Evolutionary conservation across 257 asterid species (phyloP), one percentile per base, ranked within the genome.

Genomic region (Lantana camara): DNA sequence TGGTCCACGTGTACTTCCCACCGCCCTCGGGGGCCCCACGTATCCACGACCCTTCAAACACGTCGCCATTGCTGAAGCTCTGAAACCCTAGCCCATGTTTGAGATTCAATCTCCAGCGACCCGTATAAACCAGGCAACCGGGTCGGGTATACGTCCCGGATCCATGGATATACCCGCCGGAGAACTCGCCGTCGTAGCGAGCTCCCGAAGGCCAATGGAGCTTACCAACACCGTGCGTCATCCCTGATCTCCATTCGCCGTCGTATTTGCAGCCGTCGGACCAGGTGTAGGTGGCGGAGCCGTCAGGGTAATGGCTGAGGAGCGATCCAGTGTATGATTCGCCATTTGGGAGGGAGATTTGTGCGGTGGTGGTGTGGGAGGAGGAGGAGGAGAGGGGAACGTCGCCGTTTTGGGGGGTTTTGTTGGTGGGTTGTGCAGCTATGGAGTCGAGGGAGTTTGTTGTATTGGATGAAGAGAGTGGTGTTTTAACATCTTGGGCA

Each of bases 61-160:
- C 50, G 60, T 86, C 86, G 6, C 85, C 85, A 41, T 78, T 80
- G 6, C 89, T 84, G 65, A 73, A 86, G 37, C 23, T 73, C 55
- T 86, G 89, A 75, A 64, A 67, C 37, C 95, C 95, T 54, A 84
- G 70, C n/a, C 95, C 91, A 63, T 86, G 95, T 71, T 86, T 86
- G 53, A 80, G 85, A 48, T 68, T 86, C 57, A 86, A 64, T 48
- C 79, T 51, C 95, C 95, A 86, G 17, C 87, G 80, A 16, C 95
- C 95, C 63, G 71, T 76, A 68, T 86, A 82, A 22, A 45, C 75
- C 82, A 78, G 58, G 37, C 60, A 75, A 63, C 74, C 74, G 30
- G 69, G 61, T 41, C 74, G 56, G n/a, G 75, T 78, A 67, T 75
- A 80, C 0, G 75, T 77, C 46, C 95, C 95, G 0, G 77, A 68